phyloP scores from a whole-genome alignment of 2,329 filamentous ascomycete genomes.

The Paecilomyces sp. region DNA sequence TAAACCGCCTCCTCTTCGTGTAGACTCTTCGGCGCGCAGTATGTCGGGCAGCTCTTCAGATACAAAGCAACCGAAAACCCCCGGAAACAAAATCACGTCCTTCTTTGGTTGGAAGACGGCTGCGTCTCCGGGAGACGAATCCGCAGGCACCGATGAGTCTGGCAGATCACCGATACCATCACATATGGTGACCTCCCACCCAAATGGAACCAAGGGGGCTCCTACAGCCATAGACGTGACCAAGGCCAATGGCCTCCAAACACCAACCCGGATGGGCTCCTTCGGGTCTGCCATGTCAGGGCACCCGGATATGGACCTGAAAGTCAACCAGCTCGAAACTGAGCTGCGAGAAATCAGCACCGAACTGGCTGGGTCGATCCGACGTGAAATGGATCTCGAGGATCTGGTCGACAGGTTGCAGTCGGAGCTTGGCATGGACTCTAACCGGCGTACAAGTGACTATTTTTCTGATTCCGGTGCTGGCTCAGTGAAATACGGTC shows the following conservation, averaged over 20 bases:
- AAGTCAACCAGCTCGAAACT: slow-evolving; percentile 85
- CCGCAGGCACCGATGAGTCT: slow-evolving; percentile 53
- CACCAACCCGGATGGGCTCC: slow-evolving; percentile 30
- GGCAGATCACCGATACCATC: slow-evolving; percentile 54
- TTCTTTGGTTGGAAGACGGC: slow-evolving; percentile 62
- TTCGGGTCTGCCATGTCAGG: slow-evolving; percentile 36
- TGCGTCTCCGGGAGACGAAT: slow-evolving; percentile 49
- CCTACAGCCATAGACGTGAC: slow-evolving; percentile 46
- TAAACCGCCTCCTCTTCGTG: slow-evolving; percentile 36
- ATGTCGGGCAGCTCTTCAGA: slow-evolving; percentile 27
- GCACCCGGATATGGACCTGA: slow-evolving; percentile 41
- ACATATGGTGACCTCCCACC: slow-evolving; percentile 37
- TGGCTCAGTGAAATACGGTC: slow-evolving; percentile 70
- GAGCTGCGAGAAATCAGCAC: slow-evolving; percentile 89
- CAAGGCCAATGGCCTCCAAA: slow-evolving; percentile 46
- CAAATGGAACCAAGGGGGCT: slow-evolving; percentile 26
- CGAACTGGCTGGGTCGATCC: slow-evolving; percentile 87
- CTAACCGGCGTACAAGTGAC: slow-evolving; percentile 78
- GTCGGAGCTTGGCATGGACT: slow-evolving; percentile 55
- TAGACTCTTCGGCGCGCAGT: slow-evolving; percentile 31
- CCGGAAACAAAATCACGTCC: slow-evolving; percentile 53
- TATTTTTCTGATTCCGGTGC: slow-evolving; percentile 97
- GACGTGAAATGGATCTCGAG: slow-evolving; percentile 92
- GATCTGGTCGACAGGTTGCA: slow-evolving; percentile 86
- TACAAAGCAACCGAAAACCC: slow-evolving; percentile 41